Conservation (phyloP, 225 moss, liverwort and hornwort genomes). For the Takakia lepidozioides region DNA sequence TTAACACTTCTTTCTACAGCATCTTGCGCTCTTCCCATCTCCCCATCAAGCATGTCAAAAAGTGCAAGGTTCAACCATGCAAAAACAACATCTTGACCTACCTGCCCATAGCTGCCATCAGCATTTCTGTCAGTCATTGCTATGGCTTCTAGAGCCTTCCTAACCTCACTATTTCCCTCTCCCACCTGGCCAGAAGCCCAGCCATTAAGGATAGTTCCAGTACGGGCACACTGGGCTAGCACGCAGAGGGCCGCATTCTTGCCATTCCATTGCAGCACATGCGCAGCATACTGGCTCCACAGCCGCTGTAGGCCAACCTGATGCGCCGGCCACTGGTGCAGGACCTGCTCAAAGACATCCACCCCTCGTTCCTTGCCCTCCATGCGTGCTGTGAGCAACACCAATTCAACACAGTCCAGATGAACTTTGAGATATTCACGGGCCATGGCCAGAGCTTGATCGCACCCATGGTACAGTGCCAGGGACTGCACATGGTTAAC, state of each 20-base stretch:
- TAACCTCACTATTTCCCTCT: slow-evolving; percentile 6
- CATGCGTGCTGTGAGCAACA: slow-evolving; percentile 42
- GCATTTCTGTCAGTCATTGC: slow-evolving; percentile 15
- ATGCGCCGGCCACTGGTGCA: slow-evolving; percentile 28
- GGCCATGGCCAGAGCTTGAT: slow-evolving; percentile 37
- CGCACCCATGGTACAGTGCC: slow-evolving; percentile 42
- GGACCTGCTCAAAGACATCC: slow-evolving; percentile 46
- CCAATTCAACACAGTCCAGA: slow-evolving; percentile 48
- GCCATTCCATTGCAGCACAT: slow-evolving; percentile 46
- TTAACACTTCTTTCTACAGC: slow-evolving; percentile 52
- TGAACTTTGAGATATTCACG: slow-evolving; percentile 31
- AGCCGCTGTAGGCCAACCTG: slow-evolving; percentile 33
- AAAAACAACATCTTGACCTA: slow-evolving; percentile 47
- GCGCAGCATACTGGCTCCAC: slow-evolving; percentile 72
- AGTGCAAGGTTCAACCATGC: slow-evolving; percentile 62
- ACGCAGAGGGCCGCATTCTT: slow-evolving; percentile 26
- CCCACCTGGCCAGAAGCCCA: neutral
- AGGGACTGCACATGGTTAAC: slow-evolving; percentile 62
- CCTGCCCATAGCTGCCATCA: slow-evolving; percentile 15
- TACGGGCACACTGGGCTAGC: slow-evolving; percentile 25
- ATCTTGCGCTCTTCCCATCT: slow-evolving; percentile 28
- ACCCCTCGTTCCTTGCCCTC: slow-evolving; percentile 38
- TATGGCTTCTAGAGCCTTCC: slow-evolving; percentile 17
- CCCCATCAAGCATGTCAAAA: slow-evolving; percentile 47
- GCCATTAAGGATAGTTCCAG: slow-evolving; percentile 3